These are phyloP conservation scores for Komagataella mondaviorum DNA, from an alignment of 805 yeast species.

Conservation along the genomic window DNA sequence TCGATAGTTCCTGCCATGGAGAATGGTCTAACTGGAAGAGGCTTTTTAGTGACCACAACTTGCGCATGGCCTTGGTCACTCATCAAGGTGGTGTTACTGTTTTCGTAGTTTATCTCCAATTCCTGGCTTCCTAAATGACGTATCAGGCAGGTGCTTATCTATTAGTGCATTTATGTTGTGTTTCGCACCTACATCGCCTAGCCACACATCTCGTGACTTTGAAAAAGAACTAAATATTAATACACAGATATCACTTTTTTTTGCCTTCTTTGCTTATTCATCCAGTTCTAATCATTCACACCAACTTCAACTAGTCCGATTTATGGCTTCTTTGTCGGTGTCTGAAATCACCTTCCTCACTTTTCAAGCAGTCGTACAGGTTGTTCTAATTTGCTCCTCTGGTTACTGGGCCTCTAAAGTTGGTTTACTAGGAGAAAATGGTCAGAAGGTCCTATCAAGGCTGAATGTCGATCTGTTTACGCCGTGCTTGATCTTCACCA, in stretches of 20 bases:
- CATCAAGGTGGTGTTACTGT: neutral
- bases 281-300: neutral
- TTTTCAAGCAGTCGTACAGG: constrained; percentile 85
- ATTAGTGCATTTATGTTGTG: neutral
- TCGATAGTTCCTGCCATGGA: neutral
- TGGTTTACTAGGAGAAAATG: constrained; percentile 54
- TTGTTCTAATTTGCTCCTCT: constrained; percentile 71
- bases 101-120: neutral
- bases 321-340: constrained; percentile 16
- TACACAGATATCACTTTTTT: neutral
- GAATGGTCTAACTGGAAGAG: neutral
- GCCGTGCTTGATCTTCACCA: constrained; percentile 87
- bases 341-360: constrained; percentile 49
- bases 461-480: constrained; percentile 88
- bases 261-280: neutral
- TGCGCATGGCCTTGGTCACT: neutral
- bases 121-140: neutral
- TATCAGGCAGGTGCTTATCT: neutral
- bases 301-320: neutral
- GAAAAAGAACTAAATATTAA: neutral
- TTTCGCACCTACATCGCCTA: neutral
- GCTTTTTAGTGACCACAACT: neutral
- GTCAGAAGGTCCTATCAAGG: constrained; percentile 65
- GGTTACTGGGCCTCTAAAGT: constrained; percentile 77
- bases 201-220: neutral